phyloP scores from a whole-genome alignment of 345 rosid genomes.

The Hibiscus tridactylites region DNA sequence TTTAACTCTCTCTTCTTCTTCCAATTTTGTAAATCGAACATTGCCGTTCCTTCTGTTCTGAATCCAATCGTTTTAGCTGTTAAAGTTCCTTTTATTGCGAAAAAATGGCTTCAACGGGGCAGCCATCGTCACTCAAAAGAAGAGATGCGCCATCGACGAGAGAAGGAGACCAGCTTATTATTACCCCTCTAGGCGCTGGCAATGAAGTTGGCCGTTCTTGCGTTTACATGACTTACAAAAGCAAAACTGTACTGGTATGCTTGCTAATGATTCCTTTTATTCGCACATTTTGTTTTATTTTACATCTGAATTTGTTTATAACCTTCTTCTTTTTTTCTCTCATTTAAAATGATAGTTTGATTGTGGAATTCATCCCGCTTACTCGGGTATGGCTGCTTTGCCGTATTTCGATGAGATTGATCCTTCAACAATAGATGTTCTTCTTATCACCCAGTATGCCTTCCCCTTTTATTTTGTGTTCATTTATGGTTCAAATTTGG shows the following conservation, averaged over 20 bases:
- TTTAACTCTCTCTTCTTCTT: neutral
- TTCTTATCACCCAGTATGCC: constrained; percentile 79
- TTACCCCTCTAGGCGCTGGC: constrained; percentile 88
- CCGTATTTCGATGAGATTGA: constrained; percentile 96
- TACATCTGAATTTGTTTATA: neutral
- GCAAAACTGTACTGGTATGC: constrained; percentile 61
- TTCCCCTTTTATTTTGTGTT: neutral
- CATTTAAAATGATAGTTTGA: constrained; percentile 45
- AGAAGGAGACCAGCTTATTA: constrained; percentile 68
- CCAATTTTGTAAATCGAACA: neutral
- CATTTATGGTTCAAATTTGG: neutral
- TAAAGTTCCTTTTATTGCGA: neutral
- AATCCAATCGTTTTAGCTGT: neutral
- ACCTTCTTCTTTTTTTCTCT: neutral
- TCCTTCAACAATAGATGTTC: constrained; percentile 81
- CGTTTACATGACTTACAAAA: constrained; percentile 79
- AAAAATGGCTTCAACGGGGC: constrained; percentile 50
- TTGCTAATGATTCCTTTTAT: neutral
- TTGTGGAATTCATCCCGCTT: constrained; percentile 90
- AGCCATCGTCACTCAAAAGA: constrained; percentile 46
- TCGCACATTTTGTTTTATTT: neutral
- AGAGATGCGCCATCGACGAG: constrained; percentile 50
- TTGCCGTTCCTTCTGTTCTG: neutral
- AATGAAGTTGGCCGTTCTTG: constrained; percentile 95
- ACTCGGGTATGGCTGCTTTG: constrained; percentile 87